Base-by-base conservation (phyloP, 2,329 filamentous ascomycete genomes). In the Colletotrichum ledebouriae region DNA sequence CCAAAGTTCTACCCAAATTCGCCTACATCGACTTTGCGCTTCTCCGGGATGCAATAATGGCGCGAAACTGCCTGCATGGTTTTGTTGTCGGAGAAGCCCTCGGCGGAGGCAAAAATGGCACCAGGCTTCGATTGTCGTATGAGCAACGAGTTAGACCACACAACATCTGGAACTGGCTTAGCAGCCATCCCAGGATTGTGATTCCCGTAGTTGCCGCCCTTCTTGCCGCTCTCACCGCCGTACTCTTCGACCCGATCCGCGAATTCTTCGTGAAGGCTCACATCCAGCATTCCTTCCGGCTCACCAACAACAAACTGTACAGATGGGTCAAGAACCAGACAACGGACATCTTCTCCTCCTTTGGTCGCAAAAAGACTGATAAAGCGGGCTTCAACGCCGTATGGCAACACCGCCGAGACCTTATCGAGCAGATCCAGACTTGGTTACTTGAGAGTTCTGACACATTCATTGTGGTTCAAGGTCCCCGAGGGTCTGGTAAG, bases 401-500 rank as follows among this genome's bases (percentile, higher is more conserved):
- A 10, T 97, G 94, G 92, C 93, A 94, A 70, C 94, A 97, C 75
- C 90, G 94, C 20, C 92, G 92, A 73, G 89, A 89, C 49, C 87
- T 94, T 58, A 96, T 98, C 69, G 88, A 94, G 22, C 90, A 94
- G 75, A 87, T 99, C 12, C 89, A 91, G 72, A 90, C 89, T 13
- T 97, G 94, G 94, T 82, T 98, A 7, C 90, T 94, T 75, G 95
- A 98, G 73, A 94, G 92, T 4, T 89, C 91, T 0, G 94, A 96
- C 69, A 98, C 94, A 0, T 98, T 98, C 76, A 94, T 97, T 71
- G 93, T 98, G 9, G 89, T 99, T 0, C 94, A 97, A 75, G 96
- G 96, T 0, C 94, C 96, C 4, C 89, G 94, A 59, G 96, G 95
- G 6, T 97, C 94, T 0, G 96, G 94, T 1, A 98, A 98, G 80